A percentile compares a stretch with the other conserved stretches of the same genome.
Conservation (phyloP, 2,329 filamentous ascomycete species). For the Magnaporthiopsis poae region DNA sequence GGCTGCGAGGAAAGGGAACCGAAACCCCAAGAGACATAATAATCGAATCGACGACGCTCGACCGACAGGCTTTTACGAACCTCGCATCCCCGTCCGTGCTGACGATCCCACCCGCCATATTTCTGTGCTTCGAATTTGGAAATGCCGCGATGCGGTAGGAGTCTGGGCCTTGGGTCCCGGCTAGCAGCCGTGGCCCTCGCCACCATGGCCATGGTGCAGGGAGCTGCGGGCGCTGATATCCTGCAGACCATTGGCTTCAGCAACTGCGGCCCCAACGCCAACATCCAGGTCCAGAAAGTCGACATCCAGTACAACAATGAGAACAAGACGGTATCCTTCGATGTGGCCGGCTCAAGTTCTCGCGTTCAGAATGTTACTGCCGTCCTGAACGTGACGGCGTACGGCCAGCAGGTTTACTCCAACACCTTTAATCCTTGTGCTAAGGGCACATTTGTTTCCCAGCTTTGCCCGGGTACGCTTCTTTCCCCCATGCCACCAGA, state of each 20-base stretch:
- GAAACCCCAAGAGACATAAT: neutral
- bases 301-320: constrained; percentile 71
- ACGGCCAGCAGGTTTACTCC: constrained; percentile 70
- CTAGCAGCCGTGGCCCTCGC: constrained; percentile 14
- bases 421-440: constrained; percentile 79
- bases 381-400: constrained; percentile 65
- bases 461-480: constrained; percentile 72
- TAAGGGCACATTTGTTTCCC: constrained; percentile 50
- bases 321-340: constrained; percentile 65
- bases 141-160: constrained; percentile 11
- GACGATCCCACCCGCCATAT: neutral
- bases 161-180: constrained; percentile 10
- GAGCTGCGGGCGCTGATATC: constrained; percentile 56
- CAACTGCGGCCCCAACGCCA: constrained; percentile 53
- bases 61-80: neutral
- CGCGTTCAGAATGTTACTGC: constrained; percentile 73
- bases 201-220: constrained; percentile 21
- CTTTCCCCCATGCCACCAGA: too few relatives aligned
- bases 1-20: neutral
- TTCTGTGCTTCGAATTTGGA: neutral
- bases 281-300: constrained; percentile 61
- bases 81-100: neutral
- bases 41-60: neutral
- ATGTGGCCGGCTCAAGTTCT: constrained; percentile 68
- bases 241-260: constrained; percentile 73